Base-by-base conservation (phyloP, 2,329 filamentous ascomycete species). In the Diatrype stigma region DNA sequence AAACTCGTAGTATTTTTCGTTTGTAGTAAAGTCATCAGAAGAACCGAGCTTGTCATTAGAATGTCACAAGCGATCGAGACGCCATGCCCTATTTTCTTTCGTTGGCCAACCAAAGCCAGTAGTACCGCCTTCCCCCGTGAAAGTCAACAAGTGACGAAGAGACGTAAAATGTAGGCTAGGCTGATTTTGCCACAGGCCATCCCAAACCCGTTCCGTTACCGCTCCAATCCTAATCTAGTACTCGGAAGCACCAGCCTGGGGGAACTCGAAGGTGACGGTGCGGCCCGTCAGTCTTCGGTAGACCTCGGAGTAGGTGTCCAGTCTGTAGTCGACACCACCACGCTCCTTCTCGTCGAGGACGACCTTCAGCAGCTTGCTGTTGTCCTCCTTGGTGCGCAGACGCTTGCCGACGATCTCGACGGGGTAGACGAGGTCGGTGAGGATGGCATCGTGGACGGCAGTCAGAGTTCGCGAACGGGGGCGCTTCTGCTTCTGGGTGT, bases 391-490 rank as follows among this genome's bases (percentile, higher is more conserved):
- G 82, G 94, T 97, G 78, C 94, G 89, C 75, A 92, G 79, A 73
- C 94, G 91, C 90, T 97, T 97, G 80, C 94, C 94, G 68, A 99
- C 94, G 66, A 99, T 99, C 89, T 99, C 94, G 72, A 99, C 94
- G 72, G 94, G 94, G 89, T 89, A 99, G 82, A 96, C 94, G 72
- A 99, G 90, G 78, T 99, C 94, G 73, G 84, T 82, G 64, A 99
- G 90, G 82, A 99, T 96, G 70, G 92, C 88, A 73, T 99, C 94
- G 87, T 99, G 94, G 70, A 99, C 94, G 63, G 94, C 92, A 61
- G 94, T 97, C 73, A 99, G 89, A 64, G 94, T 99, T 77, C 94
- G 90, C 70, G 90, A 96, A 70, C 93, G 91, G 67, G 94, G 94
- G 66, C 94, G 93, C 91, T 97, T 96, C 86, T 99, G 94, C 72